Percentiles rank a stretch among this genome's conserved stretches.
These are phyloP conservation scores for Penicillium lividum DNA, from an alignment of 495 filamentous ascomycete species.

Conservation along the genomic window DNA sequence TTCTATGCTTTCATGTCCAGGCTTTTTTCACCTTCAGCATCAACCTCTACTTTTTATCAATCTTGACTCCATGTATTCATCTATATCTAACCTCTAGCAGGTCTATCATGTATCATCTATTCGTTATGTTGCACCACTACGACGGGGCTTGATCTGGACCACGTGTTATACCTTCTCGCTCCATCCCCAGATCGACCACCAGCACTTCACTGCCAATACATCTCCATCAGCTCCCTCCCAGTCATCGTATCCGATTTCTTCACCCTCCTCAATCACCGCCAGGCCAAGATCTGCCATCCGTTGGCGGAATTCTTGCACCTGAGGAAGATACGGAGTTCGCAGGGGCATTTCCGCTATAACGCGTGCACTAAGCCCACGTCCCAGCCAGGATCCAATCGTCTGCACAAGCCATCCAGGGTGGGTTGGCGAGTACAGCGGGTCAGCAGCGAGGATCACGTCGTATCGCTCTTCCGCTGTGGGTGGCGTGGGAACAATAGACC, in stretches of 20 bases:
- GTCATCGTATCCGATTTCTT: conserved; percentile 69
- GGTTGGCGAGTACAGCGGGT: conserved; percentile 67
- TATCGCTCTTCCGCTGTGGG: conserved; percentile 48
- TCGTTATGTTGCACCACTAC: conserved; percentile 20
- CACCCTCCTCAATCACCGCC: conserved; percentile 55
- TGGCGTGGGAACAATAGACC: conserved; percentile 50
- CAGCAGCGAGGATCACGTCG: conserved; percentile 66
- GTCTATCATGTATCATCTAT: conserved; percentile 42
- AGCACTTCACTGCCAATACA: conserved; percentile 58
- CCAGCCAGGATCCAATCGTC: conserved; percentile 57
- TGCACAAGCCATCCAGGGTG: conserved; percentile 64
- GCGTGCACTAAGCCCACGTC: conserved; percentile 42
- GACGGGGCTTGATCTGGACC: conserved; percentile 2
- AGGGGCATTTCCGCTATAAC: conserved; percentile 68
- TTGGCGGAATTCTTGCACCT: conserved; percentile 54
- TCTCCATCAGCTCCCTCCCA: conserved; percentile 58
- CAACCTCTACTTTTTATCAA: not conserved
- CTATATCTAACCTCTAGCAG: conserved; percentile 27
- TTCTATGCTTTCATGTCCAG: not conserved
- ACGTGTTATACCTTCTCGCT: conserved; percentile 40
- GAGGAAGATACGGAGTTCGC: conserved; percentile 55
- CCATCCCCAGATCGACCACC: conserved; percentile 68
- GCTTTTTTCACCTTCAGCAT: not conserved
- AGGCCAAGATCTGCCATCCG: conserved; percentile 58
- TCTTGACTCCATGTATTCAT: conserved; percentile 7